Evolutionary conservation across 2,329 filamentous ascomycete genomes (phyloP), one percentile per base, ranked within the genome.

Genomic region (Ascocoryne sarcoides): DNA sequence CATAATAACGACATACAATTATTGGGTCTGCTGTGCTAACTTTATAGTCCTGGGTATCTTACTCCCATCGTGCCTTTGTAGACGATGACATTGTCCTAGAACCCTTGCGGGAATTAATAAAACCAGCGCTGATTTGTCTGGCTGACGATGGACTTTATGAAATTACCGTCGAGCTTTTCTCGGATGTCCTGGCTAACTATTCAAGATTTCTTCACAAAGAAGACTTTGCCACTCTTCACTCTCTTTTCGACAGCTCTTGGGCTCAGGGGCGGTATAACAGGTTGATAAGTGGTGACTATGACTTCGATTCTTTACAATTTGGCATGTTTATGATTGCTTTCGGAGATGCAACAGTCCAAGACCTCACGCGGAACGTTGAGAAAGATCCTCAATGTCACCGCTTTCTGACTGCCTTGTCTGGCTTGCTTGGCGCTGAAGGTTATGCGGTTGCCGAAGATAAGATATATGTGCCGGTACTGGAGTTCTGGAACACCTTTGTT

Each of bases 401-500:
- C 20, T 66, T 83, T 36, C 61, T 85, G 10, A 63, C 65, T 2
- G 72, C 69, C 23, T 65, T 85, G n/a, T 76, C 73, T 44, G 75
- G 77, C 3, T 69, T 92, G 4, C 66, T 89, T 17, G 71, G 71
- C 15, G 73, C 78, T 10, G 67, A 76, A 10, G 84, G 84, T 2
- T 73, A 76, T 51, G 75, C 82, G 1, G 78, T 80, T 1, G 73
- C 73, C 3, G 84, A 90, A 40, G 83, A 92, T 53, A 79, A 76
- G 47, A 76, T 88, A 9, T 88, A 86, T 40, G 74, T 84, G 1
- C 75, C 56, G 4, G 76, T 80, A 1, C 69, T 90, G 10, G 84
- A 92, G 53, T 90, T 92, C 57, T 92, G 86, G 85, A 81, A 76
- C 14, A 79, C 76, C 1, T 87, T 81, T 56, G 75, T 84, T 4